Percentiles rank a stretch among this genome's conserved stretches.
Evolutionary conservation across 2,329 filamentous ascomycete species (phyloP).

Genomic region (Parastagonospora nodorum): DNA sequence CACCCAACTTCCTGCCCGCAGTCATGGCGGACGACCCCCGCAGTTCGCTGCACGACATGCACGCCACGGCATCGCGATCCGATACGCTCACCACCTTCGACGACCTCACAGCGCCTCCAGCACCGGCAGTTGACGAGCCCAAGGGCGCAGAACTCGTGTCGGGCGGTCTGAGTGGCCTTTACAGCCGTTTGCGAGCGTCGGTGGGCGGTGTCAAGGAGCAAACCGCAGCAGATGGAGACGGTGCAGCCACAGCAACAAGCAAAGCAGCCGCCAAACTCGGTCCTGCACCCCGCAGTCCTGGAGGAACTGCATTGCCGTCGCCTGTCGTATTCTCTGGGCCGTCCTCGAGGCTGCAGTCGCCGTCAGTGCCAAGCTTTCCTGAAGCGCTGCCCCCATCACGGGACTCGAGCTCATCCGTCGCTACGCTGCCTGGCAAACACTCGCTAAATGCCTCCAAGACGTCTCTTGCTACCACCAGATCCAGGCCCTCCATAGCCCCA

Average conservation of each 20-base stretch:
- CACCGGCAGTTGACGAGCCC: slow-evolving; percentile 64
- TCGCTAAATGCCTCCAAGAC: slow-evolving; percentile 39
- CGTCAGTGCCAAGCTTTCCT: slow-evolving; percentile 42
- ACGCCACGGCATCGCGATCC: slow-evolving; percentile 83
- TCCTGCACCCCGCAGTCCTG: slow-evolving; percentile 23
- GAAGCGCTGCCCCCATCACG: slow-evolving; percentile 42
- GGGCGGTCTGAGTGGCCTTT: slow-evolving; percentile 85
- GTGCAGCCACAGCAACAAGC: slow-evolving; percentile 25
- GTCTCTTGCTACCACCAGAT: slow-evolving; percentile 34
- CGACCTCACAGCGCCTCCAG: slow-evolving; percentile 78
- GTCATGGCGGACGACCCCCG: slow-evolving; percentile 35
- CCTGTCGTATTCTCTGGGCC: slow-evolving; percentile 43
- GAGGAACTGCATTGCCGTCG: slow-evolving; percentile 39
- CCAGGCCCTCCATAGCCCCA: slow-evolving; percentile 33
- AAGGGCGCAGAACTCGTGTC: slow-evolving; percentile 78
- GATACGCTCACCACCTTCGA: slow-evolving; percentile 90
- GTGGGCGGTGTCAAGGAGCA: slow-evolving; percentile 72
- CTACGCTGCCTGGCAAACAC: slow-evolving; percentile 35
- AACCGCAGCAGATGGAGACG: slow-evolving; percentile 29
- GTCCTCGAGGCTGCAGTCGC: slow-evolving; percentile 46
- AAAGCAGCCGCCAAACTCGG: slow-evolving; percentile 18
- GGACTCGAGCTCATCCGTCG: slow-evolving; percentile 38
- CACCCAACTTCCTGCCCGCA: slow-evolving; percentile 2
- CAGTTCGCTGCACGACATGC: slow-evolving; percentile 62
- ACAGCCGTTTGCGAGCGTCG: slow-evolving; percentile 80